Percentiles rank a stretch among this genome's conserved stretches.
These are phyloP conservation scores for Metarhizium humberi DNA, from an alignment of 2,329 filamentous ascomycete genomes.

Conservation along the genomic window DNA sequence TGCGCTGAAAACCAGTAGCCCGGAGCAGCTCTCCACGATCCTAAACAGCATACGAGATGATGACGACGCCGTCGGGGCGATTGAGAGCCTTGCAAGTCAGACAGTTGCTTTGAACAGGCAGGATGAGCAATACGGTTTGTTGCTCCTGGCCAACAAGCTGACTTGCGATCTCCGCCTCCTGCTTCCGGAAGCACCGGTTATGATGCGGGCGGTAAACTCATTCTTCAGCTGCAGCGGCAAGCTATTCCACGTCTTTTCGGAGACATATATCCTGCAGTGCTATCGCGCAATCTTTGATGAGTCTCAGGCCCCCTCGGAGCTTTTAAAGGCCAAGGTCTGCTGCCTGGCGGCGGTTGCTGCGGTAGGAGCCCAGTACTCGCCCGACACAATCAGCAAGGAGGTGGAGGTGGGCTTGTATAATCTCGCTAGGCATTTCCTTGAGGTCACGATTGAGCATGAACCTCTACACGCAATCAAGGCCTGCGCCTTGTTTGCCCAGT, in stretches of 20 bases:
- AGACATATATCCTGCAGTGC: neutral
- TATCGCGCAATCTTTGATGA: slow-evolving; percentile 1
- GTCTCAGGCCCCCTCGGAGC: neutral
- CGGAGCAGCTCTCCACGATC: neutral
- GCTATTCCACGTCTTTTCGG: slow-evolving; percentile 9
- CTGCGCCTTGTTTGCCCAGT: slow-evolving; percentile 7
- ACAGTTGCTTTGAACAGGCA: neutral
- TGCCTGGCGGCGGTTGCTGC: slow-evolving; percentile 4
- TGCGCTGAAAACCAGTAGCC: neutral
- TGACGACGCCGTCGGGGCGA: neutral
- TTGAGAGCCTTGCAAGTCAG: neutral
- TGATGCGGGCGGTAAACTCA: slow-evolving; percentile 1
- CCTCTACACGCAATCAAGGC: slow-evolving; percentile 6
- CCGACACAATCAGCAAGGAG: neutral
- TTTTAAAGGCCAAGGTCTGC: slow-evolving; percentile 3
- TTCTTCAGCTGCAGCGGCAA: slow-evolving; percentile 7
- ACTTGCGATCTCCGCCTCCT: neutral
- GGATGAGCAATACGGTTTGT: neutral
- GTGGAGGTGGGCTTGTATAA: slow-evolving; percentile 5
- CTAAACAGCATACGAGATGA: neutral
- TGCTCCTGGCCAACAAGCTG: neutral
- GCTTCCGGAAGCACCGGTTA: neutral
- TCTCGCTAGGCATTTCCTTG: slow-evolving; percentile 5
- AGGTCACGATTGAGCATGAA: slow-evolving; percentile 4
- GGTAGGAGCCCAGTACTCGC: slow-evolving; percentile 6